Conservation (phyloP, 2,329 filamentous ascomycete genomes). For the Biscogniauxia marginata region DNA sequence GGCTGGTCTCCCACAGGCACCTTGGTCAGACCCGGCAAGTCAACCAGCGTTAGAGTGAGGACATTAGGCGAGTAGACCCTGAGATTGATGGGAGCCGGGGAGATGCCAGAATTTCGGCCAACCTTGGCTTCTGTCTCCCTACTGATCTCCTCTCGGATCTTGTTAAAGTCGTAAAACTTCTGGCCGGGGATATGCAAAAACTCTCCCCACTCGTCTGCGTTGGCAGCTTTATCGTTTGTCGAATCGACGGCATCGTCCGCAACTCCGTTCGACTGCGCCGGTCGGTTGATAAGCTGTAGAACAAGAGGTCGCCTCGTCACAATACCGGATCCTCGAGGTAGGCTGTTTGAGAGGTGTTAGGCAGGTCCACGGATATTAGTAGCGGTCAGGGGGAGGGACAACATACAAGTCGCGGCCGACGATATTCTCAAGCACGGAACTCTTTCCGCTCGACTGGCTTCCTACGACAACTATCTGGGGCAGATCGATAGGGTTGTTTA, state of each 20-base stretch:
- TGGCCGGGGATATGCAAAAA: slow-evolving; percentile 97
- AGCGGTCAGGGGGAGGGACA: slow-evolving; percentile 12
- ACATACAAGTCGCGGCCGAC: slow-evolving; percentile 97
- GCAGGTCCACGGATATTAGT: slow-evolving; percentile 2
- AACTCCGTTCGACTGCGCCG: slow-evolving; percentile 70
- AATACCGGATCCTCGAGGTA: slow-evolving; percentile 96
- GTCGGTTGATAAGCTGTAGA: slow-evolving; percentile 94
- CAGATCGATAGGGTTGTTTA: slow-evolving; percentile 98
- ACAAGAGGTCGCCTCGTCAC: slow-evolving; percentile 94
- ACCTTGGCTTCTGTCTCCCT: slow-evolving; percentile 96
- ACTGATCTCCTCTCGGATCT: slow-evolving; percentile 96
- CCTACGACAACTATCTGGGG: slow-evolving; percentile 98
- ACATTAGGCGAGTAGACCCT: slow-evolving; percentile 98
- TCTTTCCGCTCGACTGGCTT: slow-evolving; percentile 98
- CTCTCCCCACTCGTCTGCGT: slow-evolving; percentile 96
- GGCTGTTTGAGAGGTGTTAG: slow-evolving; percentile 48
- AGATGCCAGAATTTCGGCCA: slow-evolving; percentile 94
- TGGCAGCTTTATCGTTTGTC: slow-evolving; percentile 81
- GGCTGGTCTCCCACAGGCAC: slow-evolving; percentile 96
- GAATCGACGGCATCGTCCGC: slow-evolving; percentile 64
- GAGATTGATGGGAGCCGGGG: slow-evolving; percentile 93
- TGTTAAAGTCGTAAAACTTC: slow-evolving; percentile 97
- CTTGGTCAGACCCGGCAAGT: slow-evolving; percentile 94
- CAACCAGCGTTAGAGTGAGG: slow-evolving; percentile 91
- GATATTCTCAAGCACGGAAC: slow-evolving; percentile 97